A percentile compares a stretch with the other conserved stretches of the same genome.
Evolutionary conservation across 352 stramenopile genomes (phyloP).

Genomic region (Phytophthora sansomeana): DNA sequence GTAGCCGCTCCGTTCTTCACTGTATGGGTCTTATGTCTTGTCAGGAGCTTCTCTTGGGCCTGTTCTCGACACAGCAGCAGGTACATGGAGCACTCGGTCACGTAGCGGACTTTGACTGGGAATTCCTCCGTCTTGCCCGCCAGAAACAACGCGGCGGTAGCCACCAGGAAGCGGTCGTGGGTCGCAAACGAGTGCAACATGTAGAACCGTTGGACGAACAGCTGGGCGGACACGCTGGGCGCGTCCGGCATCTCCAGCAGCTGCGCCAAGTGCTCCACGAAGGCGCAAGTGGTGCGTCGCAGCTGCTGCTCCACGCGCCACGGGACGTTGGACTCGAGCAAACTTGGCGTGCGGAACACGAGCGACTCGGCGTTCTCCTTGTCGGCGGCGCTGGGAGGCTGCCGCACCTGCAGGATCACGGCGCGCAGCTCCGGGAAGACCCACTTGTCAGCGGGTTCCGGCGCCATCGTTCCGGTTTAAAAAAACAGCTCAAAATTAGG

Average conservation of each 20-base stretch:
- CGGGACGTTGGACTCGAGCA: conserved; percentile 49
- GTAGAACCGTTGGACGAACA: conserved; percentile 84
- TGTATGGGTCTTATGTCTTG: conserved; percentile 23
- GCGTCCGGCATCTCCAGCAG: conserved; percentile 71
- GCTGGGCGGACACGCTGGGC: conserved; percentile 61
- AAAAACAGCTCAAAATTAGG: too few species aligned
- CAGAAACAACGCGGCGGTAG: conserved; percentile 78
- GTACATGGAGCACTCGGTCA: conserved; percentile 81
- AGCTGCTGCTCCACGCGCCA: conserved; percentile 72
- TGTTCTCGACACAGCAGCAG: conserved; percentile 59
- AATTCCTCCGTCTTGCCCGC: conserved; percentile 83
- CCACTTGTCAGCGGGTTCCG: conserved; percentile 42
- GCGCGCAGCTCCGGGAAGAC: conserved; percentile 57
- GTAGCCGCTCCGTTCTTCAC: conserved; percentile 19
- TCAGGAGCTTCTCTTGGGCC: conserved; percentile 40
- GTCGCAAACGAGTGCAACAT: conserved; percentile 79
- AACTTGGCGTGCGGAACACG: conserved; percentile 58
- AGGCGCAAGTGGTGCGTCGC: conserved; percentile 69
- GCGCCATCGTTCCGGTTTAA: conserved; percentile 20
- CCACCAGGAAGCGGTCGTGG: conserved; percentile 85
- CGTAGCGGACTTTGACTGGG: conserved; percentile 75
- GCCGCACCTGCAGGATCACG: conserved; percentile 32
- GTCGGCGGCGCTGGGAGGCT: conserved; percentile 13
- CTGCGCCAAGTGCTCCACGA: conserved; percentile 70
- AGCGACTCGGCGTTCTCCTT: conserved; percentile 33